Conservation (phyloP, 768 basidiomycete species). For the Panaeolus papilionaceus region DNA sequence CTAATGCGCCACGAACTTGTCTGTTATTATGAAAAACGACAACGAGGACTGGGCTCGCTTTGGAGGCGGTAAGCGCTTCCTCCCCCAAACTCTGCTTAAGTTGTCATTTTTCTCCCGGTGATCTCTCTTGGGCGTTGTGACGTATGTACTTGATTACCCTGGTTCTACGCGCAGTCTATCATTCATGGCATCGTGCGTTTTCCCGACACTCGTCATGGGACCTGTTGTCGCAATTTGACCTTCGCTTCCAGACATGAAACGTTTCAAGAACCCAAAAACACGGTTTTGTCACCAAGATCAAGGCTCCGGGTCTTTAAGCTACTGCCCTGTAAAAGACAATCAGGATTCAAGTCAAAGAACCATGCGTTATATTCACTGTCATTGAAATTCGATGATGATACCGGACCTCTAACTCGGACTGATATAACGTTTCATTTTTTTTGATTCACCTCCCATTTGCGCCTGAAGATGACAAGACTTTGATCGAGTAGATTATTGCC, state of each 20-base stretch:
- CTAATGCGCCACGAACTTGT: too few species aligned
- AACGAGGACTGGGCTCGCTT: not conserved
- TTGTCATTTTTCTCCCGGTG: not conserved
- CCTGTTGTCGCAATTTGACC: not conserved
- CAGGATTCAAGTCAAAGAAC: not conserved
- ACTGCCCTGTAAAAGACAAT: not conserved
- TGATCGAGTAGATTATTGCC: not conserved
- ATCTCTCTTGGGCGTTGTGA: not conserved
- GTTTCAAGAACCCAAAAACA: conserved; percentile 9
- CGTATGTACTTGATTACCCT: not conserved
- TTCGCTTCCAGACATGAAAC: conserved; percentile 7
- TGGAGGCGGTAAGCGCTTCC: not conserved
- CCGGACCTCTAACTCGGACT: not conserved
- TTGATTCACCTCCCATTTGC: not conserved
- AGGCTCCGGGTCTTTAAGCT: not conserved
- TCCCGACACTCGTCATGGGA: conserved; percentile 6
- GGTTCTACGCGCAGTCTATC: not conserved
- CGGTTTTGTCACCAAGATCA: not conserved
- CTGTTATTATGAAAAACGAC: not conserved
- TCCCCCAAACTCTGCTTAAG: not conserved
- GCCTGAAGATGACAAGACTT: not conserved
- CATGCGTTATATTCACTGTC: not conserved
- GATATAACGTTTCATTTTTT: not conserved
- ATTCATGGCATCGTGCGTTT: not conserved
- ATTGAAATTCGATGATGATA: not conserved